A percentile compares a stretch with the other conserved stretches of the same genome.
Evolutionary conservation across 163 green algal genomes (phyloP).

Genomic region (Prototheca stagnorum): DNA sequence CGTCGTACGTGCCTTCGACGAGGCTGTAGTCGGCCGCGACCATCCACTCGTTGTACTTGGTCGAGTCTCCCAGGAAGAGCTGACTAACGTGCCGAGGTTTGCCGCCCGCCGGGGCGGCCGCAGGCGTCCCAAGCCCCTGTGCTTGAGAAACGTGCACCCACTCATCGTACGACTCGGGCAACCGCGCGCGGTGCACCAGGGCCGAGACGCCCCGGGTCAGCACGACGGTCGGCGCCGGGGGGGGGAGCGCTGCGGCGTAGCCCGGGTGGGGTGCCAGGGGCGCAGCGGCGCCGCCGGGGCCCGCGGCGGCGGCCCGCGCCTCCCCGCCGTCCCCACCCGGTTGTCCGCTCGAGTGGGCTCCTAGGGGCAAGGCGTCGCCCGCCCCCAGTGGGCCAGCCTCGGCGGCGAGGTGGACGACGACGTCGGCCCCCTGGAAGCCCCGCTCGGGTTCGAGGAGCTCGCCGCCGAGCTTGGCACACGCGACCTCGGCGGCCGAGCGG

Average conservation of each 20-base stretch:
- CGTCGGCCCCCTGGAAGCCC: conserved; percentile 40
- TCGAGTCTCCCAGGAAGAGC: conserved; percentile 58
- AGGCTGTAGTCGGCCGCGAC: conserved; percentile 75
- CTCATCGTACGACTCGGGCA: conserved; percentile 71
- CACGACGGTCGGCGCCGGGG: too few species aligned
- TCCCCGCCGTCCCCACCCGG: too few species aligned
- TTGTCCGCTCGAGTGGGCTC: too few species aligned
- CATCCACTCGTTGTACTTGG: conserved; percentile 92
- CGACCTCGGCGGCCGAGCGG: too few species aligned
- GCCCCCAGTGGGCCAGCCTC: conserved; percentile 42
- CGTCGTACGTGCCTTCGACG: too few species aligned
- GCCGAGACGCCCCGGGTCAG: conserved; percentile 25
- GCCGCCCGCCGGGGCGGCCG: too few species aligned
- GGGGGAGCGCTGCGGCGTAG: too few species aligned
- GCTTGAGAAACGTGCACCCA: conserved; percentile 46
- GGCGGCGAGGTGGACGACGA: conserved; percentile 48
- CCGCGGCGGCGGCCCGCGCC: too few species aligned
- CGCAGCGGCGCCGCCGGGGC: too few species aligned
- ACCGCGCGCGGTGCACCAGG: conserved; percentile 70
- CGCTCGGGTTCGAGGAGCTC: conserved; percentile 24
- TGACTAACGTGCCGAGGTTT: conserved; percentile 38
- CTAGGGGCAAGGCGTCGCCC: too few species aligned
- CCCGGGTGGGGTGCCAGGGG: too few species aligned
- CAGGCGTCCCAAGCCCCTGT: too few species aligned
- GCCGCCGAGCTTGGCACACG: conserved; percentile 29